Percentiles rank a stretch among this genome's conserved stretches.
These are phyloP conservation scores for Eutrema yunnanense DNA, from an alignment of 345 rosid genomes.

Conservation along the genomic window DNA sequence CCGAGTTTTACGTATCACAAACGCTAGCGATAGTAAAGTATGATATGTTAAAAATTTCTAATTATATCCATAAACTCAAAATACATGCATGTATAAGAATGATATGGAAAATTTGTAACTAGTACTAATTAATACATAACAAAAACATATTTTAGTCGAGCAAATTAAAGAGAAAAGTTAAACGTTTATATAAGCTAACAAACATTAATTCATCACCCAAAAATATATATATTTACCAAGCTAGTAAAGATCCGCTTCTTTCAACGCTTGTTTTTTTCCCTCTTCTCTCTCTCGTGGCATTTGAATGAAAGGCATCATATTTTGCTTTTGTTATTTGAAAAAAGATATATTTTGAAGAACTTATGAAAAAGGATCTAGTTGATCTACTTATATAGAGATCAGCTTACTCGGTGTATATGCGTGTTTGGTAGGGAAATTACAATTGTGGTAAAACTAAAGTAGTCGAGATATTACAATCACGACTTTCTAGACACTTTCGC, in stretches of 20 bases:
- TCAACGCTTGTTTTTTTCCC: neutral
- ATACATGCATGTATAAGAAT: neutral
- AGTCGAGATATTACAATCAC: neutral
- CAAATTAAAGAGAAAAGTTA: neutral
- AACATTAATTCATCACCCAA: neutral
- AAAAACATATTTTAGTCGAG: neutral
- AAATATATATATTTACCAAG: constrained; percentile 14
- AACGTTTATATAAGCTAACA: neutral
- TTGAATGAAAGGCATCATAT: neutral
- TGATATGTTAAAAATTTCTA: neutral
- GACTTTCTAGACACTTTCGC: neutral
- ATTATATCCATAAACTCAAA: neutral
- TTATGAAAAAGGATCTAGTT: neutral
- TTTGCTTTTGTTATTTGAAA: neutral
- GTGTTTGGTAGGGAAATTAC: constrained; percentile 4
- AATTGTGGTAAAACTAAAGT: neutral
- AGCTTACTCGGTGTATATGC: neutral
- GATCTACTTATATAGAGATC: constrained; percentile 15
- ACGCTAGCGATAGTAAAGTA: neutral
- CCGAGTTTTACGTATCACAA: neutral
- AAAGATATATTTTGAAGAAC: neutral
- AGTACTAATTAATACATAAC: neutral
- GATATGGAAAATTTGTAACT: neutral
- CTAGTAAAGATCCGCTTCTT: neutral
- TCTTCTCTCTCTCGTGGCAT: neutral